Evolutionary conservation across 1,139 yeast species (phyloP), one percentile per base, ranked within the genome.

Genomic region (Blastobotrys aristatus): DNA sequence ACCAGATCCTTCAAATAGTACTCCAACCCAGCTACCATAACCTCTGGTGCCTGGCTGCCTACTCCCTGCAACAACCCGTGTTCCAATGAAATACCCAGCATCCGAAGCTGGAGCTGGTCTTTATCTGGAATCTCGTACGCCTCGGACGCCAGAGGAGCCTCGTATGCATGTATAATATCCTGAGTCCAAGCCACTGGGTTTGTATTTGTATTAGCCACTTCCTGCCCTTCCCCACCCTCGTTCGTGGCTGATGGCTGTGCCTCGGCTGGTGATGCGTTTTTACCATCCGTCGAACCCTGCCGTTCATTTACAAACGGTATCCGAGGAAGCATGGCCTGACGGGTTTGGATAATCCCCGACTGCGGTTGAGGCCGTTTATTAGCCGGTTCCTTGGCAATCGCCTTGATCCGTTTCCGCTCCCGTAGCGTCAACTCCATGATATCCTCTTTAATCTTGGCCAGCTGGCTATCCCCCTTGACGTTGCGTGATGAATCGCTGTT

Each of bases 121-220:
- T 75, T 72, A 57, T 92, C 97, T 0, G 97, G 97, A 13, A 92
- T 67, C 54, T 92, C 92, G 61, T 74, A 86, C 35, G 79, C 74
- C 56, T 90, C 96, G 0, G 88, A 74, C 1, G 94, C 77, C 34
- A 92, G 71, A 3, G 95, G 95, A 2, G 94, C 80, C 57, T 87
- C 88, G 48, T 88, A 79, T n/a, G 95, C 95, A 61, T 84, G 90
- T 44, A 84, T 77, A 22, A 92, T 89, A 63, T 94, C 98, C 64
- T 89, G 96, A 26, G 94, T 89, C 95, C 96, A 89, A 57, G 84
- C 84, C 47, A 80, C 76, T 57, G 89, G 70, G 65, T 24, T 24
- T 5, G 27, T 24, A 24, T 24, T 24, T 10, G 27, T 24, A 24
- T 80, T 42, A 29, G 47, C 49, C n/a, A n/a, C n/a, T n/a, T n/a